A percentile compares a stretch with the other conserved stretches of the same genome.
These are phyloP conservation scores for Colletotrichum orbiculare DNA, from an alignment of 2,329 filamentous ascomycete genomes.

Conservation along the genomic window DNA sequence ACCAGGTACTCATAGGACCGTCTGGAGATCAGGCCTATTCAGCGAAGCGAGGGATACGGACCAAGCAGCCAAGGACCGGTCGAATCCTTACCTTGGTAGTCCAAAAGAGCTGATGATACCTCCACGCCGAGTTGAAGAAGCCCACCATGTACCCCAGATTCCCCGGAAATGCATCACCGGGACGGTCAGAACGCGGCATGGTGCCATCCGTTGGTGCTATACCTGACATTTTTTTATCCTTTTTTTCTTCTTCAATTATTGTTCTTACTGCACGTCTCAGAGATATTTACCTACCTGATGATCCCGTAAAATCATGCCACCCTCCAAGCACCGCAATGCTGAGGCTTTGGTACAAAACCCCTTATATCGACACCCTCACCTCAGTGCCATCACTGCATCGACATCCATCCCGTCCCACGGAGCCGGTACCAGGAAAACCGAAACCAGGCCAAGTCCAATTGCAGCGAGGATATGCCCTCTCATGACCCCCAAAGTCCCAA, in stretches of 20 bases:
- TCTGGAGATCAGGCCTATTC: too few species aligned
- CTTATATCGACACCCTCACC: not conserved
- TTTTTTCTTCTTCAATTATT: too few species aligned
- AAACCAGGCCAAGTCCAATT: not conserved
- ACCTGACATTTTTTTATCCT: not conserved
- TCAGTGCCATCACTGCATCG: not conserved
- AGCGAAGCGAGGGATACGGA: too few species aligned
- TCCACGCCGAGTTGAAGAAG: too few species aligned
- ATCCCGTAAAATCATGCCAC: too few species aligned
- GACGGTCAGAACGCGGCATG: not conserved
- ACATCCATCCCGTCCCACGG: slow-evolving; percentile 8
- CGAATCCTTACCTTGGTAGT: too few species aligned
- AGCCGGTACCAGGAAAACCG: slow-evolving; percentile 11
- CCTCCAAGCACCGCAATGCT: slow-evolving; percentile 9
- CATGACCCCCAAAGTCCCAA: not conserved
- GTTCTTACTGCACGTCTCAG: too few species aligned
- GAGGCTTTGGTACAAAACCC: not conserved
- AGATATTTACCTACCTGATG: too few species aligned
- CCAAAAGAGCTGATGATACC: too few species aligned
- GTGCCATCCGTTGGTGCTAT: too few species aligned
- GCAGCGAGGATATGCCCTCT: not conserved
- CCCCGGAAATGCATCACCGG: slow-evolving; percentile 1
- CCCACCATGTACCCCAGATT: slow-evolving; percentile 10
- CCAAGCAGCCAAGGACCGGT: too few species aligned
- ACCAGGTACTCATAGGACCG: too few species aligned